Percentiles rank a stretch among this genome's conserved stretches.
Evolutionary conservation across 2,329 filamentous ascomycete species (phyloP).

Genomic region (Penicillium occitanis): DNA sequence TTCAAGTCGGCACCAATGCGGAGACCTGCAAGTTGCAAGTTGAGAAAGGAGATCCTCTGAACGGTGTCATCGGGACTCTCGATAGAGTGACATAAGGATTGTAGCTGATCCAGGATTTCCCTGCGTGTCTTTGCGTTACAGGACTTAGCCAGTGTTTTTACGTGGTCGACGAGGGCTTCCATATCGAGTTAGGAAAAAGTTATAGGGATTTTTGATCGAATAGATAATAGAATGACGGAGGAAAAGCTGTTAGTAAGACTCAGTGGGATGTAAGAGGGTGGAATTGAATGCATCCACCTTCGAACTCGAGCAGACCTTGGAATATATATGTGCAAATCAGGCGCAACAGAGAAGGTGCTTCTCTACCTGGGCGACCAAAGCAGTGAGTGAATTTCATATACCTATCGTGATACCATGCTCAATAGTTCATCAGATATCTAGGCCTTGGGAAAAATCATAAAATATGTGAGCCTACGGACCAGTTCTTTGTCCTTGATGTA

Average conservation of each 20-base stretch:
- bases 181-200: background rate
- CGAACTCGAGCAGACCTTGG: background rate
- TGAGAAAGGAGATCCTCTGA: constrained; percentile 13
- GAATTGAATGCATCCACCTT: background rate
- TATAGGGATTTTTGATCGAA: background rate
- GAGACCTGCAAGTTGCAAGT: constrained; percentile 23
- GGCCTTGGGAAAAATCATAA: too few relatives aligned
- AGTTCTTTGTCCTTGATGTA: background rate
- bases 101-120: constrained; percentile 6
- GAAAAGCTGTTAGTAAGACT: too few relatives aligned
- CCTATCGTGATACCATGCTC: background rate
- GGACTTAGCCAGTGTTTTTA: constrained; percentile 7
- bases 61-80: constrained; percentile 11
- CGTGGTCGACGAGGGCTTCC: constrained; percentile 6
- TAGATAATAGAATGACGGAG: too few relatives aligned
- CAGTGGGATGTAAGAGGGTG: background rate
- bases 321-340: background rate
- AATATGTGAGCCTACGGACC: too few relatives aligned
- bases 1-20: constrained; percentile 26
- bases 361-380: too few relatives aligned
- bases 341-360: too few relatives aligned
- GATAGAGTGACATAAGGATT: background rate
- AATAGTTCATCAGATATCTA: background rate
- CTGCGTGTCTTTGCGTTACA: constrained; percentile 6
- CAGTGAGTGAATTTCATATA: background rate